Evolutionary conservation across 441 rosid genomes (phyloP).

Genomic region (Corymbia calophylla): DNA sequence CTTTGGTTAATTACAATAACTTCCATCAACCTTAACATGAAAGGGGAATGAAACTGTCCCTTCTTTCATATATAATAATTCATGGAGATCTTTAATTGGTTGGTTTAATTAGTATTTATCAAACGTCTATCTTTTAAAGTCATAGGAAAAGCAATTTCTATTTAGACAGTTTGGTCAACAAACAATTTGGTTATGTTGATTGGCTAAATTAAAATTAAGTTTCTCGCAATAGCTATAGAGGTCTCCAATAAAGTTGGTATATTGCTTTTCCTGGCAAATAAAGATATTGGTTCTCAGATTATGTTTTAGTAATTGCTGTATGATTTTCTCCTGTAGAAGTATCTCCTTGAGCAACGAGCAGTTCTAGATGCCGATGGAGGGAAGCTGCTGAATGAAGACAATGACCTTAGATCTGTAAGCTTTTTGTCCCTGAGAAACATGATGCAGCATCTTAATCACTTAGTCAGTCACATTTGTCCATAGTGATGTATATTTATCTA

Average conservation of each 20-base stretch:
- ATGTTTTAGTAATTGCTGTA: constrained; percentile 5
- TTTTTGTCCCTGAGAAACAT: background rate
- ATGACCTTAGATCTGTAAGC: constrained; percentile 93
- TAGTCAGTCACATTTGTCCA: background rate
- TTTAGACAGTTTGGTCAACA: background rate
- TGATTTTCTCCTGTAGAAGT: constrained; percentile 42
- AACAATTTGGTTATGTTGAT: background rate
- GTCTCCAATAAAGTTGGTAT: background rate
- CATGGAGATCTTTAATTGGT: background rate
- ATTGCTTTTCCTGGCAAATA: background rate
- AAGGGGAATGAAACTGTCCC: background rate
- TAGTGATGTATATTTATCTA: background rate
- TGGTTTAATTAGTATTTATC: background rate
- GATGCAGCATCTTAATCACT: background rate
- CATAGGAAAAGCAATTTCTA: background rate
- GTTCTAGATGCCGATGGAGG: constrained; percentile 79
- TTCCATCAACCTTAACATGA: background rate
- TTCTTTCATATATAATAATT: background rate
- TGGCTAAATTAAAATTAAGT: background rate
- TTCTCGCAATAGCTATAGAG: background rate
- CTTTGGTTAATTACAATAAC: background rate
- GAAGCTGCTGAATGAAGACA: constrained; percentile 88
- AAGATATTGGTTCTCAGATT: background rate
- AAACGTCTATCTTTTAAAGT: background rate
- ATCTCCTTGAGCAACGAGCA: constrained; percentile 93